A percentile compares a stretch with the other conserved stretches of the same genome.
Conservation (phyloP, 257 asterid genomes). For the Solanum gandarillasii region DNA sequence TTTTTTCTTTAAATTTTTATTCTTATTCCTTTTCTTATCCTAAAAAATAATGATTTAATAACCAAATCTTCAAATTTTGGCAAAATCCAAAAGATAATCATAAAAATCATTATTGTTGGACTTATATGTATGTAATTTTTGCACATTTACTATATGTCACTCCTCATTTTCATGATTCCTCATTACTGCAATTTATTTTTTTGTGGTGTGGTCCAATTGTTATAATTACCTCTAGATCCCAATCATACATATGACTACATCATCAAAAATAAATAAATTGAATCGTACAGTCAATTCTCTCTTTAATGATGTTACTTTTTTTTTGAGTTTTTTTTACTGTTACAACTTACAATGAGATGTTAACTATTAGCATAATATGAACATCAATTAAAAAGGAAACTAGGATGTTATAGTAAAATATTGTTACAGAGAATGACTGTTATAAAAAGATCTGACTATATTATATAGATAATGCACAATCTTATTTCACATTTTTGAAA, state of each 20-base stretch:
- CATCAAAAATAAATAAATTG: not conserved
- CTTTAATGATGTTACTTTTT: too few species aligned
- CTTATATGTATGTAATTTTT: not conserved
- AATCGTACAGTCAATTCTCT: not conserved
- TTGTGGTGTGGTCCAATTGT: not conserved
- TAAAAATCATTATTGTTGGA: not conserved
- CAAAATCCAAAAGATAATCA: not conserved
- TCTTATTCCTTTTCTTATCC: not conserved
- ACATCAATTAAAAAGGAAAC: too few species aligned
- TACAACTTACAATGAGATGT: too few species aligned
- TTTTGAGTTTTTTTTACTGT: too few species aligned
- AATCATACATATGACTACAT: not conserved
- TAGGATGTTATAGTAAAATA: too few species aligned
- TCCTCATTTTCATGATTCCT: not conserved
- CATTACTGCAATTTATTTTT: not conserved
- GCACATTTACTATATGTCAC: not conserved
- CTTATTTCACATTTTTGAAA: not conserved
- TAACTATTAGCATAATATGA: not conserved
- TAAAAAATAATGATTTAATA: not conserved
- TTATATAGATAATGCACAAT: not conserved
- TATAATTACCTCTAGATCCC: not conserved
- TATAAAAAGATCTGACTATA: not conserved
- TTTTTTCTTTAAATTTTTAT: not conserved
- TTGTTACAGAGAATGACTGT: not conserved
- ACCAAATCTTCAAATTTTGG: not conserved